Conservation (phyloP, 106 monocot species). For the Phalaenopsis equestris region DNA sequence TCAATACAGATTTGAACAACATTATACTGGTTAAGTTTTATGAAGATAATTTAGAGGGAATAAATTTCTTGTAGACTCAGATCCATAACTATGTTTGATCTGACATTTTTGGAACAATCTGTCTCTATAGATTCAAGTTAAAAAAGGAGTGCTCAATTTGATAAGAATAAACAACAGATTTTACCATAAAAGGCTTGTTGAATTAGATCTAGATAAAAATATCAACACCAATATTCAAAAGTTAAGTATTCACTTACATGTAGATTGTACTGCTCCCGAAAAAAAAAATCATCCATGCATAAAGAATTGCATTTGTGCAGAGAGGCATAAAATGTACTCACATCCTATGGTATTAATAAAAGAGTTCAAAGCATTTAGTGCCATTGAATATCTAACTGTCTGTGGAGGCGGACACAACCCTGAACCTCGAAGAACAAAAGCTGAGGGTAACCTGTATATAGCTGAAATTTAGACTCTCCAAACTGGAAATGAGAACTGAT, state of each 20-base stretch:
- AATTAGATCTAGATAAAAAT: too few species aligned
- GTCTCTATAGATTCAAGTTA: not conserved
- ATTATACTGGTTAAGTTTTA: not conserved
- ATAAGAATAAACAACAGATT: not conserved
- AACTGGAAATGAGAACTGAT: not conserved
- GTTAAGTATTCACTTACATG: too few species aligned
- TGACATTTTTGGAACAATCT: not conserved
- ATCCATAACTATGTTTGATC: not conserved
- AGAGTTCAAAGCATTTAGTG: slow-evolving; percentile 39
- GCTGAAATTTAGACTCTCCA: slow-evolving; percentile 1
- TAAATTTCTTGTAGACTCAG: not conserved
- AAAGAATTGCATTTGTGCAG: not conserved
- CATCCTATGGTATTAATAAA: slow-evolving; percentile 49
- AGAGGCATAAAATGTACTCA: slow-evolving; percentile 9
- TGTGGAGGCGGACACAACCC: slow-evolving; percentile 68
- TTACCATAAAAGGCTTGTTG: not conserved
- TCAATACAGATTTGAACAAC: not conserved
- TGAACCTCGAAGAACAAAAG: slow-evolving; percentile 68
- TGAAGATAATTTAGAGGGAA: not conserved
- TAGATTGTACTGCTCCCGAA: not conserved
- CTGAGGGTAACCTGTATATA: slow-evolving; percentile 62
- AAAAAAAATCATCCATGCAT: not conserved
- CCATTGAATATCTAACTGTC: slow-evolving; percentile 48
- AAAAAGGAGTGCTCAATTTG: not conserved
- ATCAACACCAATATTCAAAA: too few species aligned